phyloP scores from a whole-genome alignment of 306 rosid genomes.

The Lagenaria siceraria region DNA sequence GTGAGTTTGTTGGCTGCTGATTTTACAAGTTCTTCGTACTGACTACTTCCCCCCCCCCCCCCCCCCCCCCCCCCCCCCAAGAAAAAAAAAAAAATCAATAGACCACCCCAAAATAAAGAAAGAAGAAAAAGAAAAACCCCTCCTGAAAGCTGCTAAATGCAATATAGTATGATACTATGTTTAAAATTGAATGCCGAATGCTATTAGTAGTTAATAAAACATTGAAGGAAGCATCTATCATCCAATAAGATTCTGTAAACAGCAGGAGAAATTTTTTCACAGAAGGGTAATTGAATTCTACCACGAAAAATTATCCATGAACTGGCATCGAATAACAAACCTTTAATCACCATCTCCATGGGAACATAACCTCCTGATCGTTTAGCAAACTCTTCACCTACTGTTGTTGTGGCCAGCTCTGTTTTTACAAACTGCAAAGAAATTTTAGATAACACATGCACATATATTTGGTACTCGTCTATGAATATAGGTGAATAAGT shows the following conservation, averaged over 20 bases:
- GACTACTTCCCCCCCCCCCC: neutral
- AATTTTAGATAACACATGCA: neutral
- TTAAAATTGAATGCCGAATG: neutral
- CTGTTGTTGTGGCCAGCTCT: conserved; percentile 19
- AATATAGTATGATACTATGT: neutral
- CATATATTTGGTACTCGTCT: neutral
- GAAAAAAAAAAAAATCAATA: neutral
- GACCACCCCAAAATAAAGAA: neutral
- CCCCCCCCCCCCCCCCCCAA: too few relatives aligned
- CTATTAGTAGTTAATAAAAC: neutral
- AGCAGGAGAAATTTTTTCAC: neutral
- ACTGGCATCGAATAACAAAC: conserved; percentile 18
- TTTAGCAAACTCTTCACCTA: conserved; percentile 18
- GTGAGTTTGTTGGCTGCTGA: neutral
- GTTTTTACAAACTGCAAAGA: conserved; percentile 79
- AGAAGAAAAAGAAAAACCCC: too few relatives aligned
- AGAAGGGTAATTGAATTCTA: neutral
- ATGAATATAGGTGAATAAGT: neutral
- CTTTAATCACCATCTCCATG: conserved; percentile 83
- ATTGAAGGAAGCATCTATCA: neutral
- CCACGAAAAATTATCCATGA: neutral
- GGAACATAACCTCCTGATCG: conserved; percentile 61
- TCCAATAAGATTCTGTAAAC: neutral
- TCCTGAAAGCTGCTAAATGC: neutral
- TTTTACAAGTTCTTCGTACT: neutral